These are phyloP conservation scores for Chrysochromulina parva DNA, from an alignment of 78 protist genomes.

Conservation along the genomic window DNA sequence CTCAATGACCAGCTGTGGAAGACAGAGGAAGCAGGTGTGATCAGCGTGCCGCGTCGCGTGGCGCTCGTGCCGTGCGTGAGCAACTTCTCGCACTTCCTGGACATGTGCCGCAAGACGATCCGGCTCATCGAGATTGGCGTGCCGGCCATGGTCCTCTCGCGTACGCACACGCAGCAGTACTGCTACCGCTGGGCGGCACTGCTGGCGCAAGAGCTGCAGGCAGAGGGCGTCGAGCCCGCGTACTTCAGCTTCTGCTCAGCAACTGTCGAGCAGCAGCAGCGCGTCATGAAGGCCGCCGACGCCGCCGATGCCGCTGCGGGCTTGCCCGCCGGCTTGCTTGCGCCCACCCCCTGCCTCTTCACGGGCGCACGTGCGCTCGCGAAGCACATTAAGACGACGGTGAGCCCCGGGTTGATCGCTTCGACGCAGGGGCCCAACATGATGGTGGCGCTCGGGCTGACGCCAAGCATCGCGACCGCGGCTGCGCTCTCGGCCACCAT, in stretches of 20 bases:
- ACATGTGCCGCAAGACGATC: constrained; percentile 40
- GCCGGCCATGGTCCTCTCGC: constrained; percentile 52
- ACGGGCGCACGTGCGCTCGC: no score
- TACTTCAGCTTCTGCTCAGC: no score
- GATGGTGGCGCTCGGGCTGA: neutral
- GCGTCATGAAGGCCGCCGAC: no score
- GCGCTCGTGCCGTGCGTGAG: constrained; percentile 55
- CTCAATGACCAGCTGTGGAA: neutral
- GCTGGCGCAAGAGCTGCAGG: neutral
- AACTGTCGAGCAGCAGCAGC: no score
- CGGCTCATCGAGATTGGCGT: constrained; percentile 54
- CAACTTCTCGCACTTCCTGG: constrained; percentile 63
- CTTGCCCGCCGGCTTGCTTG: no score
- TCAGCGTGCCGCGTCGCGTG: constrained; percentile 3
- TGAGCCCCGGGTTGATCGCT: neutral
- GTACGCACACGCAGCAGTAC: constrained; percentile 50
- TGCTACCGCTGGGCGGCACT: constrained; percentile 25
- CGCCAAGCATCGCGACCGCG: neutral
- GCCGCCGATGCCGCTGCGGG: no score
- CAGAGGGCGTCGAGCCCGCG: no score
- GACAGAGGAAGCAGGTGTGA: neutral
- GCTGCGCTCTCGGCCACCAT: constrained; percentile 32
- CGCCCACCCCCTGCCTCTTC: no score
- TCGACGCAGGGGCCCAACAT: constrained; percentile 49
- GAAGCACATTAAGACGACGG: neutral